These are phyloP conservation scores for Casuarina cunninghamiana DNA, from an alignment of 306 rosid species.

Conservation along the genomic window DNA sequence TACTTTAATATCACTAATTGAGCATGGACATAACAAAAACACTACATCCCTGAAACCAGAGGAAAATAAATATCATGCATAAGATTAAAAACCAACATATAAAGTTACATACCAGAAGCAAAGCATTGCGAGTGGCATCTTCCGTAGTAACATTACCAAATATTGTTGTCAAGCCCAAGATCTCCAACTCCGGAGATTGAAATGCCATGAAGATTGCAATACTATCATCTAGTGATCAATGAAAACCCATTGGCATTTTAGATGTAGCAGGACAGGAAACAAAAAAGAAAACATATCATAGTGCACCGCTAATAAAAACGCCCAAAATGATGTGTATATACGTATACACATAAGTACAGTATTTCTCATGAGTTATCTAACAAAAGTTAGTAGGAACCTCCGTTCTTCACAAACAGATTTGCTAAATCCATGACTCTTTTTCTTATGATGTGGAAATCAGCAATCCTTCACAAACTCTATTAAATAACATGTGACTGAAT, in stretches of 20 bases:
- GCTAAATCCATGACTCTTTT: too few species aligned
- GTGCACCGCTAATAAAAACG: neutral
- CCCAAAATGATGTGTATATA: neutral
- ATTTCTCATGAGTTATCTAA: neutral
- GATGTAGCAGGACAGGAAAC: slow-evolving; percentile 14
- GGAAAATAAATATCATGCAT: slow-evolving; percentile 6
- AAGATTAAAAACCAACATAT: slow-evolving; percentile 17
- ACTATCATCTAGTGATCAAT: slow-evolving; percentile 66
- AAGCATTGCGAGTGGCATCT: slow-evolving; percentile 79
- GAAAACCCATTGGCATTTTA: neutral
- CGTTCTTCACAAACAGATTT: too few species aligned
- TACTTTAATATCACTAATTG: slow-evolving; percentile 44
- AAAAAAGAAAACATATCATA: neutral
- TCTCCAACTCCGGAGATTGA: slow-evolving; percentile 66
- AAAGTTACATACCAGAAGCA: slow-evolving; percentile 76
- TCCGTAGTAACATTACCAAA: slow-evolving; percentile 73
- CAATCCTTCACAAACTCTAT: too few species aligned
- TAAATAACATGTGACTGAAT: neutral
- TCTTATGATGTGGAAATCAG: too few species aligned
- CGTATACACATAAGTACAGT: neutral
- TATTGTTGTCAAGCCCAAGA: slow-evolving; percentile 74
- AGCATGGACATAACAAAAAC: slow-evolving; percentile 48
- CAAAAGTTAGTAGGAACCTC: neutral
- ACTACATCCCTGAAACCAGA: slow-evolving; percentile 3
- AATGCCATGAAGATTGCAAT: slow-evolving; percentile 94